Evolutionary conservation across 306 rosid genomes (phyloP).

Genomic region (Malus orientalis): DNA sequence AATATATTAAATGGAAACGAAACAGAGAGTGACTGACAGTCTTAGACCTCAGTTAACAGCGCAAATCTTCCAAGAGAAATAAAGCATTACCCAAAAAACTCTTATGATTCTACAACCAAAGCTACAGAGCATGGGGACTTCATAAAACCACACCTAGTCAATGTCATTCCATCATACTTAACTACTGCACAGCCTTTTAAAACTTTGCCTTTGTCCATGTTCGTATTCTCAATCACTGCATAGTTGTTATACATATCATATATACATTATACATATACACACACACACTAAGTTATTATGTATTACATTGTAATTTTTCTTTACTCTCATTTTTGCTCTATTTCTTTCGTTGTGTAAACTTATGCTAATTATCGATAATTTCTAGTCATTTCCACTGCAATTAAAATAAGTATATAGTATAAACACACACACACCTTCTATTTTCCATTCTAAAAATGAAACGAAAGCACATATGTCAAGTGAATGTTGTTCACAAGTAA

Average conservation of each 20-base stretch:
- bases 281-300: neutral
- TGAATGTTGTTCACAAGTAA: neutral
- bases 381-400: neutral
- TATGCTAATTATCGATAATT: neutral
- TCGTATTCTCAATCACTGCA: neutral
- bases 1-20: neutral
- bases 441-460: neutral
- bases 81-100: neutral
- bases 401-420: neutral
- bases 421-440: neutral
- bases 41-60: neutral
- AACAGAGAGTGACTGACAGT: neutral
- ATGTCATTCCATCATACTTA: neutral
- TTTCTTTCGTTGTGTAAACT: neutral
- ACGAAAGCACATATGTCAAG: neutral
- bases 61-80: neutral
- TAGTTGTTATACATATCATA: neutral
- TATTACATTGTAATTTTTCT: neutral
- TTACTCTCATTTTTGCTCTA: neutral
- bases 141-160: neutral
- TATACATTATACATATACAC: neutral
- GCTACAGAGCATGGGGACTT: neutral
- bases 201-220: too few species aligned
- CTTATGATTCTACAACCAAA: neutral
- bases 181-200: neutral